Percentiles rank a stretch among this genome's conserved stretches.
Conservation (phyloP, 2,329 filamentous ascomycete species). For the Talaromyces sp. region DNA sequence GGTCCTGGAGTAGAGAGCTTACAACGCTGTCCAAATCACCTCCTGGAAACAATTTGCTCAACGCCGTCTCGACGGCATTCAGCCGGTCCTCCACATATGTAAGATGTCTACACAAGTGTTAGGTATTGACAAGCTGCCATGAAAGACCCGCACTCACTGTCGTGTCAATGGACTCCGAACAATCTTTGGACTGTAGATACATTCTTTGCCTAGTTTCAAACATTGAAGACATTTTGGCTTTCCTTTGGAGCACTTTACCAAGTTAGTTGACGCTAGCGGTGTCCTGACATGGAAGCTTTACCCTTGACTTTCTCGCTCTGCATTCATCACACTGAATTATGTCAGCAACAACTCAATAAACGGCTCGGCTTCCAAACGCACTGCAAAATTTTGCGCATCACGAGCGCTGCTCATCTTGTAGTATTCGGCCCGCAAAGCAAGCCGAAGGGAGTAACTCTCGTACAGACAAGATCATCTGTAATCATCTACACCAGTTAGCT, state of each 20-base stretch:
- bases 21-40: slow-evolving; percentile 42
- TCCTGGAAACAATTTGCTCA: slow-evolving; percentile 40
- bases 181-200: slow-evolving; percentile 45
- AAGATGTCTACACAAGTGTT: slow-evolving; percentile 32
- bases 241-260: slow-evolving; percentile 43
- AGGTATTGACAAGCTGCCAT: not conserved
- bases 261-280: not conserved
- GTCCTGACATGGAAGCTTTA: slow-evolving; percentile 21
- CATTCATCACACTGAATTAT: slow-evolving; percentile 41
- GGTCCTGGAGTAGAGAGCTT: slow-evolving; percentile 39
- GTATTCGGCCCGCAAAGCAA: slow-evolving; percentile 13
- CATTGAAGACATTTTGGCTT: slow-evolving; percentile 42
- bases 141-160: slow-evolving; percentile 33
- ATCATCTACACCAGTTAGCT: not conserved
- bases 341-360: not conserved
- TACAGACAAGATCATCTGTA: not conserved
- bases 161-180: slow-evolving; percentile 43
- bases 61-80: slow-evolving; percentile 39
- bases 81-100: slow-evolving; percentile 44
- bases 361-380: slow-evolving; percentile 26
- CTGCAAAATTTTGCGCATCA: slow-evolving; percentile 43
- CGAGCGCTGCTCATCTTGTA: slow-evolving; percentile 41
- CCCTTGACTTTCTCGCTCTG: slow-evolving; percentile 41
- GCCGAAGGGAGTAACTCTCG: slow-evolving; percentile 8
- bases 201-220: slow-evolving; percentile 41